These are phyloP conservation scores for Physcomitrellopsis africana DNA, from an alignment of 225 moss, liverwort and hornwort genomes.

Conservation along the genomic window DNA sequence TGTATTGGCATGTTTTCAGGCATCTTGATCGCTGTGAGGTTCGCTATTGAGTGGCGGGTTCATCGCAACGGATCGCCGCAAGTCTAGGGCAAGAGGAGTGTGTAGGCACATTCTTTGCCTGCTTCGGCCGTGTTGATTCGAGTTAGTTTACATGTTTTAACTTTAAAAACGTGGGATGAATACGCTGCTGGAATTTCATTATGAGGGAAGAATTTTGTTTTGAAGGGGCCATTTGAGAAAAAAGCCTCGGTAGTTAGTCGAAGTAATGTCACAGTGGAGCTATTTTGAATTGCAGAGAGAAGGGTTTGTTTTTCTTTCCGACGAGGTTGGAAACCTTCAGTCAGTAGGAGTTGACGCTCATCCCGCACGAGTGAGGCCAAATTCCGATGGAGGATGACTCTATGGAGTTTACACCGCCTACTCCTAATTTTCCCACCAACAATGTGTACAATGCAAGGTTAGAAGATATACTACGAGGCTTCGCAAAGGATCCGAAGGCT, in stretches of 20 bases:
- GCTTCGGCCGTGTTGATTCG: too few relatives aligned
- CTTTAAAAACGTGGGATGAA: too few relatives aligned
- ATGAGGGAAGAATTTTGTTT: background rate
- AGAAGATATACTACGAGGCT: constrained; percentile 32
- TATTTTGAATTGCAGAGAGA: constrained; percentile 25
- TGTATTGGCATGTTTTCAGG: too few relatives aligned
- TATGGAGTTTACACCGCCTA: constrained; percentile 15
- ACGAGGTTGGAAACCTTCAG: constrained; percentile 12
- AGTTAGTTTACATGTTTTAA: too few relatives aligned
- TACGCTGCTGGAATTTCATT: background rate
- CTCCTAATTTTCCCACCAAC: constrained; percentile 12
- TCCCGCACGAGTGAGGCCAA: constrained; percentile 1
- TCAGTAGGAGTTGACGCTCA: background rate
- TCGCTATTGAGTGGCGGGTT: too few relatives aligned
- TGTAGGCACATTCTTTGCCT: too few relatives aligned
- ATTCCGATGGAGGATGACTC: constrained; percentile 18
- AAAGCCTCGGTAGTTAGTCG: background rate
- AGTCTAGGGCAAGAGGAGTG: too few relatives aligned
- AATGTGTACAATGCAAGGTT: constrained; percentile 31
- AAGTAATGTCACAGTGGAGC: constrained; percentile 19
- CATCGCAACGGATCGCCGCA: too few relatives aligned
- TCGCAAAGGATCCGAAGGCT: constrained; percentile 35
- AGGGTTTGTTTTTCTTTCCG: constrained; percentile 9
- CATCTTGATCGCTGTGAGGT: too few relatives aligned
- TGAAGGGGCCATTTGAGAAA: background rate